phyloP scores from a whole-genome alignment of 345 rosid genomes.

The Gossypium anomalum region DNA sequence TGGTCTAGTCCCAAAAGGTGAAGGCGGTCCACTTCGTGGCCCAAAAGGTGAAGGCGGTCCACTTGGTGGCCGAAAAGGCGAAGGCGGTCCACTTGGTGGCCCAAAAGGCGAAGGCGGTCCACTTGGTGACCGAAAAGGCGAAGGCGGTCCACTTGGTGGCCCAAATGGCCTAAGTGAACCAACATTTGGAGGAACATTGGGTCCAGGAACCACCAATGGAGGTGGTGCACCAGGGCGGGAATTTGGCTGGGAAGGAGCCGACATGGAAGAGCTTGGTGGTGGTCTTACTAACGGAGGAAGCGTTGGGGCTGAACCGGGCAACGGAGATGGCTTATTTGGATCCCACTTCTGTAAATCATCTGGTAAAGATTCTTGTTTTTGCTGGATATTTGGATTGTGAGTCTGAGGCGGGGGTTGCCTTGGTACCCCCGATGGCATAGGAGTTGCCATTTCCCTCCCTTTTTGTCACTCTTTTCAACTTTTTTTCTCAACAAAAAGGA shows the following conservation, averaged over 20 bases:
- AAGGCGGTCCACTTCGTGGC: conserved; percentile 36
- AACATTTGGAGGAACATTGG: conserved; percentile 26
- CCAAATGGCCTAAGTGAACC: background rate
- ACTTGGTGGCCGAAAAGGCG: conserved; percentile 19
- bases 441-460: conserved; percentile 41
- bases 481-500: background rate
- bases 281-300: conserved; percentile 42
- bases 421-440: conserved; percentile 67
- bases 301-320: conserved; percentile 38
- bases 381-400: conserved; percentile 35
- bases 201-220: conserved; percentile 30
- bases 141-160: too few species aligned
- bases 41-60: conserved; percentile 27
- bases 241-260: conserved; percentile 32
- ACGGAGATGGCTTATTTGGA: conserved; percentile 32
- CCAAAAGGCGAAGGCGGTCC: too few species aligned
- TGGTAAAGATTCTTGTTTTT: conserved; percentile 31
- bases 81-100: conserved; percentile 20
- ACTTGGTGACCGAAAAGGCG: too few species aligned
- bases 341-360: conserved; percentile 50
- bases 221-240: conserved; percentile 49
- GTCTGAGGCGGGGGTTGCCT: conserved; percentile 41
- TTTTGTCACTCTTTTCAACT: background rate
- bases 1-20: conserved; percentile 40
- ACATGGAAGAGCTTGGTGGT: conserved; percentile 25